These are phyloP conservation scores for Wickerhamomyces chambardii DNA, from an alignment of 805 yeast genomes.

Conservation along the genomic window DNA sequence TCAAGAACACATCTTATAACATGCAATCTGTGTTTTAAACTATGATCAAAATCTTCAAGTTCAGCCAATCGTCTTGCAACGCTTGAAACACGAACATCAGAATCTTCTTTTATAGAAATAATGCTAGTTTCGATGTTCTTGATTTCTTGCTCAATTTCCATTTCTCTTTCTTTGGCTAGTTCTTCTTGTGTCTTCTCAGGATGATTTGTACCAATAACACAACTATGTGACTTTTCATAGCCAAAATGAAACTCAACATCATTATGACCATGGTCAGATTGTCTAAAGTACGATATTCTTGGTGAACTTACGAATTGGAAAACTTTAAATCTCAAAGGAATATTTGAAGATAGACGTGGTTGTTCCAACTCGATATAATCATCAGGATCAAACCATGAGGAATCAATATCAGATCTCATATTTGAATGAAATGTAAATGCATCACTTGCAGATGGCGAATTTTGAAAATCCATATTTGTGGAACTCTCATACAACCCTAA, in stretches of 20 bases:
- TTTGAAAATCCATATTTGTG: neutral
- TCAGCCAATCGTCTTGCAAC: slow-evolving; percentile 10
- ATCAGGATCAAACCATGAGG: slow-evolving; percentile 63
- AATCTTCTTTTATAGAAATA: slow-evolving; percentile 9
- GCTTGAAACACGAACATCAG: neutral
- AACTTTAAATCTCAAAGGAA: slow-evolving; percentile 32
- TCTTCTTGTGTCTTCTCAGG: slow-evolving; percentile 47
- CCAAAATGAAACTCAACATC: slow-evolving; percentile 51
- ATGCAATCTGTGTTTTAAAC: slow-evolving; percentile 22
- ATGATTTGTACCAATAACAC: slow-evolving; percentile 39
- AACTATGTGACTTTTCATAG: slow-evolving; percentile 41
- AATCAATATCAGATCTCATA: slow-evolving; percentile 3
- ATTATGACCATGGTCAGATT: slow-evolving; percentile 31
- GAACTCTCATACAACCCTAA: slow-evolving; percentile 16
- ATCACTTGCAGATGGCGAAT: slow-evolving; percentile 1
- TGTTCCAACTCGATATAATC: slow-evolving; percentile 69
- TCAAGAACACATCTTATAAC: slow-evolving; percentile 20
- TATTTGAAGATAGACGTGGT: slow-evolving; percentile 26
- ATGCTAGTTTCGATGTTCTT: slow-evolving; percentile 18
- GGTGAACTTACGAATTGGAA: slow-evolving; percentile 46
- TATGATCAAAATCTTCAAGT: slow-evolving; percentile 18
- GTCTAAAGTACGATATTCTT: slow-evolving; percentile 51
- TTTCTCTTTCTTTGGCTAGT: slow-evolving; percentile 30
- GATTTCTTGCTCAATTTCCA: slow-evolving; percentile 30
- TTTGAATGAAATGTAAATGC: slow-evolving; percentile 1